A percentile compares a stretch with the other conserved stretches of the same genome.
phyloP scores from a whole-genome alignment of 768 basidiomycete species.

The Auricularia sp. region DNA sequence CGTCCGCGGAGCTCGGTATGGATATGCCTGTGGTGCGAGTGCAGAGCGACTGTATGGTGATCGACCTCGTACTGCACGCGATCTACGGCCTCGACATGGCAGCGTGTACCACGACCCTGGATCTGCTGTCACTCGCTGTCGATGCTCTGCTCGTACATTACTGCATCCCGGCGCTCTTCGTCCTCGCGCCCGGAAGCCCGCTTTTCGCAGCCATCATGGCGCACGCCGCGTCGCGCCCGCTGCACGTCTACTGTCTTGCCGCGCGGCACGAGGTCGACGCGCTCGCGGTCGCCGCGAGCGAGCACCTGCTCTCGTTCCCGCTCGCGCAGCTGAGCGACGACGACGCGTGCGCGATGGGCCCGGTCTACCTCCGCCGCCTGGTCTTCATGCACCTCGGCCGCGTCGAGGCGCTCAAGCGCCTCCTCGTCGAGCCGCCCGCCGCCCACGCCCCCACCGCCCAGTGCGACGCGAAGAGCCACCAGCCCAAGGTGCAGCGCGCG shows the following conservation, averaged over 20 bases:
- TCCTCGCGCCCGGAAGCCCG: conserved; percentile 22
- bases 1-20: no score
- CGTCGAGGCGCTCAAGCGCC: conserved; percentile 69
- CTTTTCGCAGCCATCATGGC: conserved; percentile 23
- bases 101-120: not conserved
- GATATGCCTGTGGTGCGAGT: no score
- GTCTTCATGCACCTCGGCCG: conserved; percentile 82
- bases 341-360: conserved; percentile 57
- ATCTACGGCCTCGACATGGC: not conserved
- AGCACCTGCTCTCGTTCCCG: conserved; percentile 63
- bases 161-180: not conserved
- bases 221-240: conserved; percentile 24
- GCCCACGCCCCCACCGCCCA: conserved; percentile 56
- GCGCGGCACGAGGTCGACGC: conserved; percentile 57
- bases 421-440: conserved; percentile 71
- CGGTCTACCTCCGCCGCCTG: conserved; percentile 67
- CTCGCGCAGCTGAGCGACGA: conserved; percentile 63
- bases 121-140: conserved; percentile 6
- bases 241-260: conserved; percentile 57
- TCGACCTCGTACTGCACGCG: not conserved
- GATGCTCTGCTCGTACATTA: conserved; percentile 1
- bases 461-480: conserved; percentile 64
- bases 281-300: conserved; percentile 65
- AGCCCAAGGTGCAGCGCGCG: conserved; percentile 47
- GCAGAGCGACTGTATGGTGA: no score